Conservation (phyloP, 176 grass and related monocot genomes). For the Ensete glaucum region DNA sequence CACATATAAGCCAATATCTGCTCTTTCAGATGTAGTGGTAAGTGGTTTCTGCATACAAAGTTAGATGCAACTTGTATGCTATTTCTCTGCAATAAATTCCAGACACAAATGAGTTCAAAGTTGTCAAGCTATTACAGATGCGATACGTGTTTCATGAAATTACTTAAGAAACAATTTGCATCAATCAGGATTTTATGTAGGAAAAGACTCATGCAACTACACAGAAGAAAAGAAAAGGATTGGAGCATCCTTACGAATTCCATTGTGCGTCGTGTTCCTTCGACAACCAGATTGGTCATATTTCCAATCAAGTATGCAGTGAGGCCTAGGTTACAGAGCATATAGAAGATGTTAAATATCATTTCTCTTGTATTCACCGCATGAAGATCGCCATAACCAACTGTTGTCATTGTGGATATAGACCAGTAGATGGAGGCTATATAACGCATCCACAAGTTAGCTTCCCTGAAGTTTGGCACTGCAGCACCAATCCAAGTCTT, state of each 20-base stretch:
- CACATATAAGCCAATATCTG: constrained; percentile 93
- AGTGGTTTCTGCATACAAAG: constrained; percentile 71
- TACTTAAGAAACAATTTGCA: too few species aligned
- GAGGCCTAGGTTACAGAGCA: constrained; percentile 93
- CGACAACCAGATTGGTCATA: constrained; percentile 98
- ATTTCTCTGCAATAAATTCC: constrained; percentile 46
- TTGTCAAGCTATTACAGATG: too few species aligned
- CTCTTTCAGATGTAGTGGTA: constrained; percentile 72
- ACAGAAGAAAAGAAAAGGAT: neutral
- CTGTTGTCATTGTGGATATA: constrained; percentile 97
- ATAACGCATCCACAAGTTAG: constrained; percentile 71
- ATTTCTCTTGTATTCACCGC: constrained; percentile 87
- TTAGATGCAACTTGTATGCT: constrained; percentile 69
- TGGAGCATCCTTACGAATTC: constrained; percentile 59
- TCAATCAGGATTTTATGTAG: too few species aligned
- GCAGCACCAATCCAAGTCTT: constrained; percentile 91
- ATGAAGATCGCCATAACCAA: constrained; percentile 93
- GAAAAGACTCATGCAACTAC: neutral
- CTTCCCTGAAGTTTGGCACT: constrained; percentile 76
- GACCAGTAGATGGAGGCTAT: constrained; percentile 94
- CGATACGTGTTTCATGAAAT: too few species aligned
- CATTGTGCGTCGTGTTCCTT: constrained; percentile 93
- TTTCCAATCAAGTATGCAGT: constrained; percentile 95
- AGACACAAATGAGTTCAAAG: neutral
- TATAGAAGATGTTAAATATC: constrained; percentile 98